Percentiles rank a stretch among this genome's conserved stretches.
Evolutionary conservation across 2,329 filamentous ascomycete genomes (phyloP).

Genomic region (Fonsecaea erecta): DNA sequence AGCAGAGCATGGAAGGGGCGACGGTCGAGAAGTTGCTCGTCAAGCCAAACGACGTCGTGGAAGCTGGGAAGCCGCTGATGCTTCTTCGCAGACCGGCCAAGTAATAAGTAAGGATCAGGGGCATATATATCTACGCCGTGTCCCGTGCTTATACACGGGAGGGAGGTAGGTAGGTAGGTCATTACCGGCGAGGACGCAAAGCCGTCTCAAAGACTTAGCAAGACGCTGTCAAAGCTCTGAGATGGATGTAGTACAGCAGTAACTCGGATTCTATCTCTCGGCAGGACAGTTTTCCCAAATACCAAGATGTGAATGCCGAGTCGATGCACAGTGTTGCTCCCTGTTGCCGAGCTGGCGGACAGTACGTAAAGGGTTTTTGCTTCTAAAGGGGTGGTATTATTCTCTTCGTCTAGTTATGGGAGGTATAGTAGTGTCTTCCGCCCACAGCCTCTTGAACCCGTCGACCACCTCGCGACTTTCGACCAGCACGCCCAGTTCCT

Average conservation of each 20-base stretch:
- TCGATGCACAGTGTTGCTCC: no score
- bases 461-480: slow-evolving; percentile 50
- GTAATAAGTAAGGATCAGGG: neutral
- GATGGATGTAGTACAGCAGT: slow-evolving; percentile 2
- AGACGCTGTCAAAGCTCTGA: neutral
- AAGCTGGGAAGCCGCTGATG: slow-evolving; percentile 44
- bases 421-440: neutral
- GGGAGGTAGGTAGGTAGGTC: no score
- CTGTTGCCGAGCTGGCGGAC: no score
- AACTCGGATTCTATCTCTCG: no score
- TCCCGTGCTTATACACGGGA: no score
- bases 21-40: slow-evolving; percentile 48
- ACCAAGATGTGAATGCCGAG: no score
- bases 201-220: neutral
- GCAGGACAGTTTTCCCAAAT: no score
- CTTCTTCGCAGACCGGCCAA: slow-evolving; percentile 23
- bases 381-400: no score
- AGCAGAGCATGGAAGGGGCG: slow-evolving; percentile 38
- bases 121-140: no score
- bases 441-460: slow-evolving; percentile 38
- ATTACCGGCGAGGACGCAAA: neutral
- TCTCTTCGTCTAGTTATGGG: no score
- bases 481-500: slow-evolving; percentile 73
- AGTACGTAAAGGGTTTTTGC: no score
- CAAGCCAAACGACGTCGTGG: slow-evolving; percentile 48